phyloP scores from a whole-genome alignment of 129 eudicot species.

The Centella asiatica region DNA sequence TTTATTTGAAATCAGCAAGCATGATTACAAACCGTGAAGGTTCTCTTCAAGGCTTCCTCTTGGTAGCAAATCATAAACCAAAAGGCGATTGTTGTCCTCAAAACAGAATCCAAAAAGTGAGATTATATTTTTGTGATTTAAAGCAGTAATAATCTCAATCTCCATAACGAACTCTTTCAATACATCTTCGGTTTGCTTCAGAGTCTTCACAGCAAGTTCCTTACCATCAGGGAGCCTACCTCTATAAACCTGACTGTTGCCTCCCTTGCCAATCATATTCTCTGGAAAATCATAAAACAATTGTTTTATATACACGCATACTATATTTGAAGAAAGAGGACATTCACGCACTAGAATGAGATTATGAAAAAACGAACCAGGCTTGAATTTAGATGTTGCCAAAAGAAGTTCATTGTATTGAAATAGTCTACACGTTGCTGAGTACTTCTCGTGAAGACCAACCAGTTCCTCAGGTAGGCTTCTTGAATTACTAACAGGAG shows the following conservation, averaged over 20 bases:
- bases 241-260: constrained; percentile 76
- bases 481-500: constrained; percentile 20
- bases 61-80: constrained; percentile 85
- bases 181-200: constrained; percentile 64
- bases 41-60: constrained; percentile 99
- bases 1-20: background rate
- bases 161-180: constrained; percentile 68
- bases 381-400: constrained; percentile 70
- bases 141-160: constrained; percentile 75
- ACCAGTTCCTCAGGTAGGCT: constrained; percentile 53
- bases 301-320: background rate
- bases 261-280: constrained; percentile 84
- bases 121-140: constrained; percentile 77
- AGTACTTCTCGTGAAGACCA: constrained; percentile 66
- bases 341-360: background rate
- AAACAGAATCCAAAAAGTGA: constrained; percentile 87
- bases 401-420: constrained; percentile 53
- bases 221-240: constrained; percentile 82
- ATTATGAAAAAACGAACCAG: constrained; percentile 40
- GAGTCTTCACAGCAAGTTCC: constrained; percentile 83
- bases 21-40: constrained; percentile 60
- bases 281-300: constrained; percentile 34
- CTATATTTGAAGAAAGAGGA: background rate
- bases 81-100: constrained; percentile 68
- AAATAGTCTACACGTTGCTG: constrained; percentile 69